Conservation (phyloP, 2,329 filamentous ascomycete species). For the Chaetomiaceae sp. region DNA sequence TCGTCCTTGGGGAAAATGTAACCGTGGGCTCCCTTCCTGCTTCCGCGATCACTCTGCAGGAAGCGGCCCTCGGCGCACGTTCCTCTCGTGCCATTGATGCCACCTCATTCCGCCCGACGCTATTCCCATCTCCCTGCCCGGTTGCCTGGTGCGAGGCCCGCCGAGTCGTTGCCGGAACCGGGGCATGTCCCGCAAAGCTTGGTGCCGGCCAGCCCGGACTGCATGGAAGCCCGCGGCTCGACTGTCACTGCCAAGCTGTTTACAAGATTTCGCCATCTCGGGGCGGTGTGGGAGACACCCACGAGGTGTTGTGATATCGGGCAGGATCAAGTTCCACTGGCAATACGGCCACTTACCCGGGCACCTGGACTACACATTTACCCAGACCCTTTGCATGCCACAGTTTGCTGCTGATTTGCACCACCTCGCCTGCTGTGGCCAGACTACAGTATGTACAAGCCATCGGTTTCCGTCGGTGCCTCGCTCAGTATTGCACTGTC, state of each 20-base stretch:
- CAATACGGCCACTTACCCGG: constrained; percentile 1
- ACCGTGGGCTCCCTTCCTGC: background rate
- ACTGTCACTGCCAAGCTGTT: constrained; percentile 1
- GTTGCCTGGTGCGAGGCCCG: background rate
- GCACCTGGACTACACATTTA: background rate
- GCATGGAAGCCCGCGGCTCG: no score
- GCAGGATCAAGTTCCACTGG: constrained; percentile 16
- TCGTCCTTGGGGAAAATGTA: background rate
- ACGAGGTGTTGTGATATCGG: constrained; percentile 15
- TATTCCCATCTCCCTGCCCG: background rate
- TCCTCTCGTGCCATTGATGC: background rate
- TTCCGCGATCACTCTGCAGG: background rate
- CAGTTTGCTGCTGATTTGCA: no score
- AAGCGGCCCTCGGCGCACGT: background rate
- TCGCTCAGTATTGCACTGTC: constrained; percentile 11
- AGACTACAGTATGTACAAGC: no score
- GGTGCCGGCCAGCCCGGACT: no score
- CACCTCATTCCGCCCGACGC: background rate
- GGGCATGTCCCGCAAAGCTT: no score
- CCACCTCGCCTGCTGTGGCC: no score
- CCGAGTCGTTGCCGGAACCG: background rate
- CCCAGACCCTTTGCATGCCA: no score
- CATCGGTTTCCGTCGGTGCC: background rate
- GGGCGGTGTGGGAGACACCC: constrained; percentile 16
- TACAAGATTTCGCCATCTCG: constrained; percentile 8